Evolutionary conservation across 441 rosid species (phyloP), one percentile per base, ranked within the genome.

Genomic region (Aquilaria agallochum): DNA sequence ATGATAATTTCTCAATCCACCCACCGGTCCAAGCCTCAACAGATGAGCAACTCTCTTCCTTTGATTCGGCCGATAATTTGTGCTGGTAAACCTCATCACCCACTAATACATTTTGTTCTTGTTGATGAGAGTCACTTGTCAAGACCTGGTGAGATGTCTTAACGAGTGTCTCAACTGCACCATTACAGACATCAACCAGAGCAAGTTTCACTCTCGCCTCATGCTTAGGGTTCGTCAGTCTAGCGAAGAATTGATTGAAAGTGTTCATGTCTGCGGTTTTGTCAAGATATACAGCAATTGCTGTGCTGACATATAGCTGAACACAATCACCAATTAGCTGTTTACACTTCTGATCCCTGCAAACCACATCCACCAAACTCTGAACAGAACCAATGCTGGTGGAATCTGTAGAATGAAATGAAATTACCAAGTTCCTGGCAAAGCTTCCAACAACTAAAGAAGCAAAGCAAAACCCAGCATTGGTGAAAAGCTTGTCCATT

Each of bases 281-380:
- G 47, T 89, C 98, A 31, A 94, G 86, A 76, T 75, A 94, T 56
- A 87, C 84, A 50, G 95, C 64, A 60, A 94, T 95, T n/a, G 90
- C 88, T 0, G 95, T 74, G 63, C 85, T 82, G 53, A 89, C 98
- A 56, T 89, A 84, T 63, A 76, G 53, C 79, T 87, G 93, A 67
- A 89, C 76, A 59, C 83, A 88, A 68, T 85, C 96, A 34, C 87
- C 90, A 34, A 88, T 81, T 15, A 87, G 62, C 33, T 65, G 79
- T 59, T 72, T 85, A 40, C 77, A 70, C 50, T 80, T 80, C 6
- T 34, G 42, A 4, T 81, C 78, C 2, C 76, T 51, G 50, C 74
- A 81, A 60, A 88, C 40, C 60, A 76, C 74, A 65, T 85, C 74
- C 32, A 87, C 66, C 71, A 81, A 74, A 55, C 51, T 51, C 6